Conservation (phyloP, 148 eudicot genomes). For the Amaranthus hypochondriacus region DNA sequence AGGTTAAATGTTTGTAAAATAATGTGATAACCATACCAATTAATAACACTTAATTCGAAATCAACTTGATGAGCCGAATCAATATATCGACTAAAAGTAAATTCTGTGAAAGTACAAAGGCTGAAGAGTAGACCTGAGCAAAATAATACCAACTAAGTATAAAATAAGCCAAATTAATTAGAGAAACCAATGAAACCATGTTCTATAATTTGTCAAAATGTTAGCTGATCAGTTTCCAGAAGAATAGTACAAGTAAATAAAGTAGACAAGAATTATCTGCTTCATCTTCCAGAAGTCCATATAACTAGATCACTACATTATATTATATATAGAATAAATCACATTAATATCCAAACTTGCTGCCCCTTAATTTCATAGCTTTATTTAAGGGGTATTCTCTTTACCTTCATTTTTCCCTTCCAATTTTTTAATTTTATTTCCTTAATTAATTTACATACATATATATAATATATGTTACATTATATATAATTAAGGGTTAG, state of each 20-base stretch:
- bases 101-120: too few relatives aligned
- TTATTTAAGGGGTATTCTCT: constrained; percentile 10
- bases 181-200: background rate
- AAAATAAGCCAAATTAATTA: constrained; percentile 5
- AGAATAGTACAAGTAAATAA: constrained; percentile 1
- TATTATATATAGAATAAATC: background rate
- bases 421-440: constrained; percentile 15
- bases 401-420: constrained; percentile 7
- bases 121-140: too few relatives aligned
- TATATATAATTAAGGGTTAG: background rate
- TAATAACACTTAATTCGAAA: too few relatives aligned
- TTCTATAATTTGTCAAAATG: constrained; percentile 27
- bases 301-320: background rate
- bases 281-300: constrained; percentile 19
- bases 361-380: background rate
- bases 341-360: constrained; percentile 11
- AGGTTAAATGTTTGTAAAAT: background rate
- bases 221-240: constrained; percentile 21
- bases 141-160: background rate
- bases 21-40: background rate
- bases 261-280: constrained; percentile 10
- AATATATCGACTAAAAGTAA: too few relatives aligned
- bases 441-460: background rate
- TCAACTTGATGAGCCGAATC: too few relatives aligned
- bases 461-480: background rate